These are phyloP conservation scores for Akanthomyces dipterigenus DNA, from an alignment of 2,329 filamentous ascomycete species.

Conservation along the genomic window DNA sequence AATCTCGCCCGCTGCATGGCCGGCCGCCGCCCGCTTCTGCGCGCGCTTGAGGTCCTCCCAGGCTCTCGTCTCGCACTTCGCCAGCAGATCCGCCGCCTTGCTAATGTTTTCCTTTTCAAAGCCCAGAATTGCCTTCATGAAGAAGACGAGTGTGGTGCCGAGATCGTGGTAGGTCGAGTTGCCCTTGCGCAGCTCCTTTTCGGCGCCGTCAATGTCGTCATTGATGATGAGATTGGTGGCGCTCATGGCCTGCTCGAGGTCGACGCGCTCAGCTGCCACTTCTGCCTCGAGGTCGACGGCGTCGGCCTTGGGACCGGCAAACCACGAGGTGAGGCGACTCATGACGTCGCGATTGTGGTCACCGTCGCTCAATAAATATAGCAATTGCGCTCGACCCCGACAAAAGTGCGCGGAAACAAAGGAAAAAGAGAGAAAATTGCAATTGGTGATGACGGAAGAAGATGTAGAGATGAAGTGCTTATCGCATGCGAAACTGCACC, in stretches of 20 bases:
- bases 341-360: slow-evolving; percentile 24
- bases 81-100: slow-evolving; percentile 66
- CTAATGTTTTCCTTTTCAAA: slow-evolving; percentile 91
- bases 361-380: not conserved
- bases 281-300: slow-evolving; percentile 24
- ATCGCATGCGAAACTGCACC: not conserved
- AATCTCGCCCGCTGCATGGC: slow-evolving; percentile 27
- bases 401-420: not conserved
- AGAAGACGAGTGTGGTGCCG: slow-evolving; percentile 72
- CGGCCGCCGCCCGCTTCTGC: slow-evolving; percentile 48
- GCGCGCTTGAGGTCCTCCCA: slow-evolving; percentile 71
- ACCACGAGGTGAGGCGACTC: slow-evolving; percentile 46
- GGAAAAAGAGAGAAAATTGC: not conserved
- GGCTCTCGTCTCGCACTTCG: slow-evolving; percentile 68
- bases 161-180: slow-evolving; percentile 84
- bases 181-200: slow-evolving; percentile 62
- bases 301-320: slow-evolving; percentile 33
- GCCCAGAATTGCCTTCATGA: slow-evolving; percentile 78
- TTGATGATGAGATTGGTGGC: slow-evolving; percentile 73
- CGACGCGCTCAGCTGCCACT: slow-evolving; percentile 39
- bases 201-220: slow-evolving; percentile 82
- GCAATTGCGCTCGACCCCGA: not conserved
- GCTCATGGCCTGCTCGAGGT: slow-evolving; percentile 54
- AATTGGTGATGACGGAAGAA: not conserved
- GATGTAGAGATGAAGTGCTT: not conserved